Conservation (phyloP, 139 green algal species). For the Dunaliella sp. region DNA sequence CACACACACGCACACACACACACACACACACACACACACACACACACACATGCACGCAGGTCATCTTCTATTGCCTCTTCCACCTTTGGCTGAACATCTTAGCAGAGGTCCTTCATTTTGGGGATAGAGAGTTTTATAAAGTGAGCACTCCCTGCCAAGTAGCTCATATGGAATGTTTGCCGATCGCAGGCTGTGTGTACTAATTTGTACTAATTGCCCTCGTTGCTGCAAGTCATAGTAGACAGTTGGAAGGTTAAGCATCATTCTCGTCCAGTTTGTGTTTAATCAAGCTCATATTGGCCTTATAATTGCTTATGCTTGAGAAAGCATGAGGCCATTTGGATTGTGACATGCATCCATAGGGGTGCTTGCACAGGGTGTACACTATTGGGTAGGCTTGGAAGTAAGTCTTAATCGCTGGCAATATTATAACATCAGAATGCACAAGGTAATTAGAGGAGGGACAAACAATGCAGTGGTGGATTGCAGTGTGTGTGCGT, state of each 20-base stretch:
- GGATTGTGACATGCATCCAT: no score
- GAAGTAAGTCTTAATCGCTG: no score
- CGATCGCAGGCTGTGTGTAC: no score
- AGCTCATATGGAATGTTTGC: no score
- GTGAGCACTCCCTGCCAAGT: conserved; percentile 13
- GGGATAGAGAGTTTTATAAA: conserved; percentile 94
- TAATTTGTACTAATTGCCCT: not conserved
- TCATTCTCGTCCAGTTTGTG: no score
- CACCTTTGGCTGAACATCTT: conserved; percentile 90
- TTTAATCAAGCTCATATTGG: not conserved
- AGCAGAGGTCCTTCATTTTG: conserved; percentile 85
- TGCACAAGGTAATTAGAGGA: not conserved
- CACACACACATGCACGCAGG: not conserved
- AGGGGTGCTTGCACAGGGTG: no score
- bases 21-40: not conserved
- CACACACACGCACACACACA: not conserved
- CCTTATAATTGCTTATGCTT: no score
- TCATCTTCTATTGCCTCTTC: conserved; percentile 86
- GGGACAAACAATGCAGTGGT: no score
- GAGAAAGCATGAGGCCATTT: no score
- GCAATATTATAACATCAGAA: not conserved
- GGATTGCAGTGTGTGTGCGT: no score
- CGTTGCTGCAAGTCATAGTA: not conserved
- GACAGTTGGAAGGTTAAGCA: not conserved
- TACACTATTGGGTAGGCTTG: no score